Base-by-base conservation (phyloP, 2,329 filamentous ascomycete species). In the Akanthomyces muscarius region DNA sequence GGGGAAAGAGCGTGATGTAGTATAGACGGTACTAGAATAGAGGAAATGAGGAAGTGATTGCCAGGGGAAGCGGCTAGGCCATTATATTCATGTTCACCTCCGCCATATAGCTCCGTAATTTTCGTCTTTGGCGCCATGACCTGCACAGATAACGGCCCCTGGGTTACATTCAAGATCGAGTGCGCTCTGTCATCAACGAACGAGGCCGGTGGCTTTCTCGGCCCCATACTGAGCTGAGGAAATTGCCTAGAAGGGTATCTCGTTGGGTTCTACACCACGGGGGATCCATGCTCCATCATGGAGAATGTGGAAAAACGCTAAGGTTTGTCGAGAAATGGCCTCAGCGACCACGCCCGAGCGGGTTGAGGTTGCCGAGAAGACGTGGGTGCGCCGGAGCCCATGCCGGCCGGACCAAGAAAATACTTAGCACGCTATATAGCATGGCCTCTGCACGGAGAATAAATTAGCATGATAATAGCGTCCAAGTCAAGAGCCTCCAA, bases 21-120 rank as follows among this genome's bases (percentile, higher is more conserved):
- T 52, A 44, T 14, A 36, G 47, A 7, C 13, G 13, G 4, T 25
- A 60, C 47, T 7, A 45, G n/a, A 36, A 33, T 16, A 18, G 52
- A 25, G 18, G 25, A 18, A 36, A 50, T 45, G 30, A 36, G 30
- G 41, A 33, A 28, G 10, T 25, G 60, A 54, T 53, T 30, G 25
- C 16, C 56, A 57, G 10, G 45, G 56, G 33, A 41, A 21, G 21
- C 21, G 23, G 11, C 33, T 3, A 28, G 16, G 45, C 2, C 23
- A 52, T 60, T 60, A 60, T 60, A 60, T 30, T 33, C 47, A 33
- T 38, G 16, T 18, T n/a, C 33, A 33, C 18, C 52, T 44, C 14
- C 25, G 18, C 44, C 30, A 1, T n/a, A 4, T n/a, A 11, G 47
- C 21, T 59, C 42, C 45, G 33, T 51, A 51, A 42, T 48, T 38